Conservation (phyloP, 2,329 filamentous ascomycete species). For the Fusarium xyrophilum region DNA sequence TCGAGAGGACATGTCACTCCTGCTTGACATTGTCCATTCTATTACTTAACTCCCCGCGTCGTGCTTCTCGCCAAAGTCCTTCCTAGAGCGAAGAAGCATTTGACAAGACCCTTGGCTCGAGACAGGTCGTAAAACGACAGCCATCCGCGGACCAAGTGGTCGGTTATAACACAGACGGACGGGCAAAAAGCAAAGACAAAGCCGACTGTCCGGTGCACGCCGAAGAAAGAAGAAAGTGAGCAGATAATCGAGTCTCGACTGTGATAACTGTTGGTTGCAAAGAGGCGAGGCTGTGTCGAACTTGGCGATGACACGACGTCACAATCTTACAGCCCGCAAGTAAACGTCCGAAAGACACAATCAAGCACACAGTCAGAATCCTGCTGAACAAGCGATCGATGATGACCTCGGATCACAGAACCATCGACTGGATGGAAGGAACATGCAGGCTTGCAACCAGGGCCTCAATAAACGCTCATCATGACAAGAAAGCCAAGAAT, state of each 20-base stretch:
- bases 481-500: slow-evolving; percentile 24
- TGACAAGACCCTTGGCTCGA: slow-evolving; percentile 32
- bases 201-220: slow-evolving; percentile 8
- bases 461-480: slow-evolving; percentile 7
- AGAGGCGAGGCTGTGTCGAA: background rate
- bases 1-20: slow-evolving; percentile 15
- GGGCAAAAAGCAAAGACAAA: background rate
- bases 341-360: background rate
- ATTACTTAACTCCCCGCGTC: background rate
- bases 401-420: slow-evolving; percentile 27
- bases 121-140: background rate
- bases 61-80: slow-evolving; percentile 12
- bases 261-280: background rate
- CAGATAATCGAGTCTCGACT: background rate
- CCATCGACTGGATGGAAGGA: slow-evolving; percentile 20
- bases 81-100: slow-evolving; percentile 31
- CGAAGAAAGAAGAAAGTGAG: background rate
- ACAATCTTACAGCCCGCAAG: background rate
- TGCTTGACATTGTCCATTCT: background rate
- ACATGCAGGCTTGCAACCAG: background rate
- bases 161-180: background rate
- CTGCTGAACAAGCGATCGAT: slow-evolving; percentile 1
- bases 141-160: background rate
- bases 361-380: background rate
- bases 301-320: slow-evolving; percentile 4